Evolutionary conservation across 2,329 filamentous ascomycete species (phyloP), one percentile per base, ranked within the genome.

Genomic region (Tolypocladium ovalisporum): DNA sequence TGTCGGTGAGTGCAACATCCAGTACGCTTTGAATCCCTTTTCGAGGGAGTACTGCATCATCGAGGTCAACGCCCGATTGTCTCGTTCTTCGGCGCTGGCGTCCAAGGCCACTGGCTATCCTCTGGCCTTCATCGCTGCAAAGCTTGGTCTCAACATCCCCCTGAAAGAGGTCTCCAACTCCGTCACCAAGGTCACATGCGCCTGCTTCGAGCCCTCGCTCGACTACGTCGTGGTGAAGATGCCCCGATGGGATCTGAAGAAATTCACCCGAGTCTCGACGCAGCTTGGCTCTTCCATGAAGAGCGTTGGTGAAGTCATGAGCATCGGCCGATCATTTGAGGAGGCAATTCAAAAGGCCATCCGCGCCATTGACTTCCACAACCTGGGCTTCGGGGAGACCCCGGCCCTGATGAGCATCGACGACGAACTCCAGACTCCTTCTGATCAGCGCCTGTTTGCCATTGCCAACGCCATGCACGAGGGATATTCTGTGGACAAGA

Each of bases 191-290:
- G 87, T 89, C 56, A 99, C 94, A 1, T 96, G 90, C 68, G 94
- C 94, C 57, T 97, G 94, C 80, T 99, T 99, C 72, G 94, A 99
- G 77, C 94, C 94, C 29, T 97, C 94, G 17, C 85, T 99, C 17
- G 94, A 99, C 73, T 99, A 99, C 71, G 90, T 95, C 55, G 94
- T 97, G 22, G 93, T 97, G 65, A 99, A 99, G 83, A 97, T 99
- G 78, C 94, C 94, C 52, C 84, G 94, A 65, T 99, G 94, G 94
- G 94, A 99, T 75, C 76, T 99, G 68, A 97, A 97, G 81, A 99
- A 99, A 77, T 99, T 99, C 75, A 96, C 90, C 34, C 86, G 94
- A 63, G 94, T 97, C 27, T 97, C 93, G 4, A 97, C 92, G 1
- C 88, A 95, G 69, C 87, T 99, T 29, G 93, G 92, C 35, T 97